These are phyloP conservation scores for Pseudozyma tsukubaensis DNA, from an alignment of 1,284 basidiomycete genomes.

Conservation along the genomic window DNA sequence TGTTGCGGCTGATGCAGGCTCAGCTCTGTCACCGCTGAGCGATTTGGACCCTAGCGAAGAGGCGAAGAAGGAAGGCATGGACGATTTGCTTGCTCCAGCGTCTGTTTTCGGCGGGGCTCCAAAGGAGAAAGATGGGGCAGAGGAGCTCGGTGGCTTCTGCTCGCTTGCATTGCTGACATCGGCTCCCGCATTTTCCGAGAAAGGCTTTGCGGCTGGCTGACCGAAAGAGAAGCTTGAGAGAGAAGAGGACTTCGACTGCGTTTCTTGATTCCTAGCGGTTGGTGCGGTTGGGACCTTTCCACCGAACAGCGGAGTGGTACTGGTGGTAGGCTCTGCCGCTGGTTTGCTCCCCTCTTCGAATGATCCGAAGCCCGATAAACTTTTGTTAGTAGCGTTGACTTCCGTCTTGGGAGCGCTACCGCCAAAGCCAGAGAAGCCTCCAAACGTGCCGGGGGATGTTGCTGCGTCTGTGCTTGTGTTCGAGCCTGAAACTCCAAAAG, in stretches of 20 bases:
- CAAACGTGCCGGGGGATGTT: constrained; percentile 5
- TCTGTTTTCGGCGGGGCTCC: constrained; percentile 8
- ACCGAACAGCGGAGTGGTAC: constrained; percentile 5
- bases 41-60: constrained; percentile 8
- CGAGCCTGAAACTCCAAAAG: background rate
- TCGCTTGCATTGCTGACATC: background rate
- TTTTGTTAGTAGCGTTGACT: background rate
- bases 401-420: constrained; percentile 4
- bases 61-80: constrained; percentile 31
- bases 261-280: background rate
- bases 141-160: background rate
- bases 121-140: constrained; percentile 22
- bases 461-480: background rate
- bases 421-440: constrained; percentile 8
- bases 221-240: constrained; percentile 33
- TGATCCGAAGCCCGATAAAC: constrained; percentile 12
- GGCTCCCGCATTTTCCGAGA: background rate
- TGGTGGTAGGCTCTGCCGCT: constrained; percentile 1
- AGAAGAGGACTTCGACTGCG: constrained; percentile 9
- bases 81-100: constrained; percentile 2
- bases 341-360: constrained; percentile 6
- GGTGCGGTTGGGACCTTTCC: constrained; percentile 1
- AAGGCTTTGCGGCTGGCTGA: constrained; percentile 7
- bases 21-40: background rate
- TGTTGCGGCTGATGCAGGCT: background rate